Conservation (phyloP, 2,329 filamentous ascomycete genomes). For the Colletotrichum abscissum region DNA sequence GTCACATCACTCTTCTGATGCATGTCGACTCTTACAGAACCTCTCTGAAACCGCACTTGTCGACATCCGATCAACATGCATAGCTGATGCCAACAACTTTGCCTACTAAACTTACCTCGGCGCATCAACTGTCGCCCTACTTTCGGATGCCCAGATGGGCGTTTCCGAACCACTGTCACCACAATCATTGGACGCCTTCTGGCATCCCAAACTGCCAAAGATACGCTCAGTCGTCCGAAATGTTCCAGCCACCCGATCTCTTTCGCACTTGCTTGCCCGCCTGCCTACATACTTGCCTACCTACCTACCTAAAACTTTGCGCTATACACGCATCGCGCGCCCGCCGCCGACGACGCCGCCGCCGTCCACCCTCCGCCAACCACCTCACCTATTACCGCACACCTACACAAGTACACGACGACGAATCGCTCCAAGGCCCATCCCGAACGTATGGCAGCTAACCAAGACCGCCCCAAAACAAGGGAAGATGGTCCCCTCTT, state of each 20-base stretch:
- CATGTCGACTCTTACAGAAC: background rate
- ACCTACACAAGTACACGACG: background rate
- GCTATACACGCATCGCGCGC: background rate
- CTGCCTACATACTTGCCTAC: background rate
- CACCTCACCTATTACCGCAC: background rate
- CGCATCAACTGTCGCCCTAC: background rate
- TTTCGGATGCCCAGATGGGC: conserved; percentile 1
- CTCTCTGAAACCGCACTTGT: background rate
- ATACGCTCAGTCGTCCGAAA: background rate
- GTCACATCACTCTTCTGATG: background rate
- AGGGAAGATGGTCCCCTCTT: conserved; percentile 2
- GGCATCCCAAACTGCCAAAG: background rate
- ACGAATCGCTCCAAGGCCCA: conserved; percentile 18
- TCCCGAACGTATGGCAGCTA: conserved; percentile 29
- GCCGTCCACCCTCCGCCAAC: background rate
- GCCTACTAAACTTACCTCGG: too few species aligned
- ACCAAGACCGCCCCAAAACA: conserved; percentile 23
- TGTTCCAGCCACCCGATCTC: background rate
- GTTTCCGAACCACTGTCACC: background rate
- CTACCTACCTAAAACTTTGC: background rate
- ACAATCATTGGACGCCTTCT: background rate
- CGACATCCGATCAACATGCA: background rate
- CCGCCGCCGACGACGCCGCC: background rate
- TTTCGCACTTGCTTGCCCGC: background rate
- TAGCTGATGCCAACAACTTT: background rate